A percentile compares a stretch with the other conserved stretches of the same genome.
Conservation (phyloP, 1,139 yeast species). For the Casaregolazyma suthepensis region DNA sequence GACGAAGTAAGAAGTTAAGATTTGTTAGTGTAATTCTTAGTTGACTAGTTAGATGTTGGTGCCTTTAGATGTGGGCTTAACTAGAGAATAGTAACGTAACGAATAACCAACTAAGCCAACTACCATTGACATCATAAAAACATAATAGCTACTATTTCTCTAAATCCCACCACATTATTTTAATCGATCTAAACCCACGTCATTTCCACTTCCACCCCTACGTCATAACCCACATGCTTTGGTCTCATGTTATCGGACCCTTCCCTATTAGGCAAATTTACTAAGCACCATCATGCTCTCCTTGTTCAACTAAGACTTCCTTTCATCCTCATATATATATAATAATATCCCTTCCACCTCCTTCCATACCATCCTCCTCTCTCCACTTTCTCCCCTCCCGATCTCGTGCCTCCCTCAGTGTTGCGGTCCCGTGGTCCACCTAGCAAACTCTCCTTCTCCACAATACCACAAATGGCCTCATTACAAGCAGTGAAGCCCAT, state of each 20-base stretch:
- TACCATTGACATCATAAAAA: no score
- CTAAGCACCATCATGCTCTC: neutral
- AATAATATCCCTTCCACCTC: neutral
- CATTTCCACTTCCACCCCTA: neutral
- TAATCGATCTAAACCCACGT: neutral
- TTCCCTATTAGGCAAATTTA: neutral
- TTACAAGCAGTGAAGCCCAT: conserved; percentile 14
- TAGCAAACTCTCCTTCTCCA: neutral
- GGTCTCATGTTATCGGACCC: neutral
- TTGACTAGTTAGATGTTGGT: no score
- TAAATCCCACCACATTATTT: no score
- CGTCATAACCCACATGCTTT: no score
- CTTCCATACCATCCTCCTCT: neutral
- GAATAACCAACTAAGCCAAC: no score
- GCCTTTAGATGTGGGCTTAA: no score
- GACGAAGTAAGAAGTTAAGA: no score
- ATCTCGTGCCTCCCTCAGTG: neutral
- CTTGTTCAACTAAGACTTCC: neutral
- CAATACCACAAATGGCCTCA: neutral
- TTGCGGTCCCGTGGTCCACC: neutral
- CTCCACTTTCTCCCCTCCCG: neutral
- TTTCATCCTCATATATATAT: neutral
- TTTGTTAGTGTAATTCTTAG: no score
- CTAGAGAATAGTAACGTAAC: no score
- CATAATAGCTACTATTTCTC: no score